phyloP scores from a whole-genome alignment of 1,139 yeast genomes.

The Nakaseomyces nivariensis region DNA sequence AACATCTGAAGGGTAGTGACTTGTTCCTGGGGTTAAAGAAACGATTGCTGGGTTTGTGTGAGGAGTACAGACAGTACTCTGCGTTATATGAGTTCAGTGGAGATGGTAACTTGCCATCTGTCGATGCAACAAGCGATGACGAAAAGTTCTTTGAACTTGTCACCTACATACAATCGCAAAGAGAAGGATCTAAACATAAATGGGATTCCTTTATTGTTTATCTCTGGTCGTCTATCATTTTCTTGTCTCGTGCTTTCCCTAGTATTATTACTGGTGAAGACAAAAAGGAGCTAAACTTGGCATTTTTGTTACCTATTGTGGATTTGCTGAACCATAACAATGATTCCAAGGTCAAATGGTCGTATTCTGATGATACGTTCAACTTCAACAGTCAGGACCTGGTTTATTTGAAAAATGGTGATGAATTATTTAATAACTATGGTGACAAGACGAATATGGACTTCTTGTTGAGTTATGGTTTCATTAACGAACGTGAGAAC shows the following conservation, averaged over 20 bases:
- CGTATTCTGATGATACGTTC: slow-evolving; percentile 26
- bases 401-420: slow-evolving; percentile 27
- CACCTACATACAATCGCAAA: slow-evolving; percentile 4
- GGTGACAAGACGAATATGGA: slow-evolving; percentile 84
- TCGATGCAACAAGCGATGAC: slow-evolving; percentile 4
- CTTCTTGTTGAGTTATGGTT: slow-evolving; percentile 48
- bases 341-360: slow-evolving; percentile 59
- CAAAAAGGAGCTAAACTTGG: slow-evolving; percentile 36
- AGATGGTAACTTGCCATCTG: slow-evolving; percentile 4
- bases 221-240: slow-evolving; percentile 63
- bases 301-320: slow-evolving; percentile 66
- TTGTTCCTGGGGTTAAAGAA: slow-evolving; percentile 31
- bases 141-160: slow-evolving; percentile 7
- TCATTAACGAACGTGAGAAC: slow-evolving; percentile 46
- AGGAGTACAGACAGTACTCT: slow-evolving; percentile 23
- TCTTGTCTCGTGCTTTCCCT: slow-evolving; percentile 76
- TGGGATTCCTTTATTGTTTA: slow-evolving; percentile 62
- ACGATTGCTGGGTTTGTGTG: slow-evolving; percentile 24
- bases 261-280: slow-evolving; percentile 35
- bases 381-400: slow-evolving; percentile 17
- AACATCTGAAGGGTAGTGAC: slow-evolving; percentile 54
- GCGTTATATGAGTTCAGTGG: slow-evolving; percentile 5
- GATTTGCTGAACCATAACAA: slow-evolving; percentile 71
- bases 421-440: slow-evolving; percentile 65
- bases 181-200: slow-evolving; percentile 2